phyloP scores from a whole-genome alignment of 192 early-diverging fungal species.

The Chytriomyces sp. region DNA sequence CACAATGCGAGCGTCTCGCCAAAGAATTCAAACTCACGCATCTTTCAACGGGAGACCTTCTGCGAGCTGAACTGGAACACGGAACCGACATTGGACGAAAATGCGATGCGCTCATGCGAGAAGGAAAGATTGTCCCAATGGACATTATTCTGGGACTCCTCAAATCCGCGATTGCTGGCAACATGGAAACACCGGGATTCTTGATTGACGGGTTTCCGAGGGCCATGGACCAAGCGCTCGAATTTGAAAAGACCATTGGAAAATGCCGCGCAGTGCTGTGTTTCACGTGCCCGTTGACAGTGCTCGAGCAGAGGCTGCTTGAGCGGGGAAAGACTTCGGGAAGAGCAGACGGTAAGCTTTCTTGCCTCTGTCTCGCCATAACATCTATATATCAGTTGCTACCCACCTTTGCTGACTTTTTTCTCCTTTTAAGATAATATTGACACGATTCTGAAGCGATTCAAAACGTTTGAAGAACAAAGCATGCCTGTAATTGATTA shows the following conservation, averaged over 20 bases:
- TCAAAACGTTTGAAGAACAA: conserved; percentile 56
- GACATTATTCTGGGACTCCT: conserved; percentile 47
- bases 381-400: too few species aligned
- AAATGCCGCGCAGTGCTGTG: conserved; percentile 42
- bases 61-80: conserved; percentile 82
- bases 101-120: conserved; percentile 82
- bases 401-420: too few species aligned
- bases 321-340: conserved; percentile 61
- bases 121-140: conserved; percentile 89
- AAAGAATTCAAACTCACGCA: conserved; percentile 89
- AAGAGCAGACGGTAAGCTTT: conserved; percentile 56
- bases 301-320: conserved; percentile 56
- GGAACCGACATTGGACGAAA: conserved; percentile 75
- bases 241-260: conserved; percentile 58
- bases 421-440: conserved; percentile 48
- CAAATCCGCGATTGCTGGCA: conserved; percentile 37
- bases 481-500: conserved; percentile 60
- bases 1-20: conserved; percentile 78
- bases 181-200: conserved; percentile 46
- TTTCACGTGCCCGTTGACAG: conserved; percentile 55
- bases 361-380: neutral
- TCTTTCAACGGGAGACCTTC: conserved; percentile 91
- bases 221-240: conserved; percentile 54
- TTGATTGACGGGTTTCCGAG: conserved; percentile 63
- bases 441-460: conserved; percentile 62